phyloP scores from a whole-genome alignment of 2,329 filamentous ascomycete species.

The Fusarium sp. region DNA sequence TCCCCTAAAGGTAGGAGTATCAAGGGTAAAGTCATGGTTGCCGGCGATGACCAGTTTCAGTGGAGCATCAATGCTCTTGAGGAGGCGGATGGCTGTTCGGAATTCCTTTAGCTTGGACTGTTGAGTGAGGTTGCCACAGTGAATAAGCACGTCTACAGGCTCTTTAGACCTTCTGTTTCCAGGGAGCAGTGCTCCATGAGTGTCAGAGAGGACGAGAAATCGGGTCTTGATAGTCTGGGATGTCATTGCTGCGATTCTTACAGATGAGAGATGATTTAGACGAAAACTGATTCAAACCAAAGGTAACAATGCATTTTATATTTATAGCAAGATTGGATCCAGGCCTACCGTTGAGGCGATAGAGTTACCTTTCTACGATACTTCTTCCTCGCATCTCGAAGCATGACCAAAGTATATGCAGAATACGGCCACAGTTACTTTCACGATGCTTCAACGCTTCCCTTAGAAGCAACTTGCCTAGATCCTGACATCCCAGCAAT shows the following conservation, averaged over 20 bases:
- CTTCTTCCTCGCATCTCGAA: neutral
- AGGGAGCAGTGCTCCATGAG: conserved; percentile 5
- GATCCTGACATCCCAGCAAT: neutral
- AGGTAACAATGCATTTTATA: neutral
- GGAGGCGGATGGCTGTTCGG: conserved; percentile 49
- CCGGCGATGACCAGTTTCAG: conserved; percentile 63
- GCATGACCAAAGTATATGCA: neutral
- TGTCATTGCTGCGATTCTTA: neutral
- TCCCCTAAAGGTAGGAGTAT: conserved; percentile 49
- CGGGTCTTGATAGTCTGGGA: conserved; percentile 2
- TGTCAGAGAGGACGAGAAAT: conserved; percentile 26
- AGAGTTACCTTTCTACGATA: neutral
- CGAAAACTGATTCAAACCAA: neutral
- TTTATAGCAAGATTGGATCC: neutral
- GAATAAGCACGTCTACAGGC: conserved; percentile 56
- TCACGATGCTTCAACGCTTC: neutral
- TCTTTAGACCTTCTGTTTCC: neutral
- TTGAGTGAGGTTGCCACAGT: conserved; percentile 62
- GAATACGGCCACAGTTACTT: neutral
- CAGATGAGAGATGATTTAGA: neutral
- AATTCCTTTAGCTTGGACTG: conserved; percentile 58
- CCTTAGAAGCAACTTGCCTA: accelerated
- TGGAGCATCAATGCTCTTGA: conserved; percentile 54
- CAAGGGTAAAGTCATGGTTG: conserved; percentile 62
- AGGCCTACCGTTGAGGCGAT: neutral